These are phyloP conservation scores for Aotearoamyces nothofagi DNA, from an alignment of 2,329 filamentous ascomycete species.

Conservation along the genomic window DNA sequence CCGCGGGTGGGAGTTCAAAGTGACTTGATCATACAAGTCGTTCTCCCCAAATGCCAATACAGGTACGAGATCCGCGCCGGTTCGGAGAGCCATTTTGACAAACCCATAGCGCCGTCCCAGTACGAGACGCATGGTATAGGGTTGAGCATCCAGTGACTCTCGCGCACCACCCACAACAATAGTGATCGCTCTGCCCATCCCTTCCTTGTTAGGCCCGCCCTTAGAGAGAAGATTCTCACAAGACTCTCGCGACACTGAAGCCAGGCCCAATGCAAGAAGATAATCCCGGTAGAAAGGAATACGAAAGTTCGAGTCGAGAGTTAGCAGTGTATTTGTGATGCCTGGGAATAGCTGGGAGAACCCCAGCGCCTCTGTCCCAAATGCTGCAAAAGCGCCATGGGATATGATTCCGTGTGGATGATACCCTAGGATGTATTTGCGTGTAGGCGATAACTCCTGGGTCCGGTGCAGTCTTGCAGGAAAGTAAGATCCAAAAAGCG, in stretches of 20 bases:
- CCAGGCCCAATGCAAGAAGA: constrained; percentile 73
- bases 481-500: constrained; percentile 82
- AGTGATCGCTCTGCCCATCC: constrained; percentile 89
- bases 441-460: constrained; percentile 57
- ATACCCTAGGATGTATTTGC: constrained; percentile 95
- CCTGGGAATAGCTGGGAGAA: constrained; percentile 82
- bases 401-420: constrained; percentile 97
- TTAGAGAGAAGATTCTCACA: constrained; percentile 78
- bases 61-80: constrained; percentile 86
- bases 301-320: constrained; percentile 90
- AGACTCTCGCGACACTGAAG: constrained; percentile 79
- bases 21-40: constrained; percentile 84
- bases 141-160: constrained; percentile 80
- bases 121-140: constrained; percentile 61
- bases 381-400: constrained; percentile 86
- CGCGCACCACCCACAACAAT: constrained; percentile 89
- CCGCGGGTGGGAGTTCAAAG: constrained; percentile 58
- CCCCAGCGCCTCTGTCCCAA: constrained; percentile 77
- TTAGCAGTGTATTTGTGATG: constrained; percentile 86
- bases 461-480: constrained; percentile 81
- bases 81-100: constrained; percentile 80
- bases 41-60: constrained; percentile 92
- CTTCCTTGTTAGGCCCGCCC: constrained; percentile 60
- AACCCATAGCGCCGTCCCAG: constrained; percentile 81
- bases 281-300: constrained; percentile 92